Evolutionary conservation across 2,329 filamentous ascomycete species (phyloP).

Genomic region (Talaromyces sp.): DNA sequence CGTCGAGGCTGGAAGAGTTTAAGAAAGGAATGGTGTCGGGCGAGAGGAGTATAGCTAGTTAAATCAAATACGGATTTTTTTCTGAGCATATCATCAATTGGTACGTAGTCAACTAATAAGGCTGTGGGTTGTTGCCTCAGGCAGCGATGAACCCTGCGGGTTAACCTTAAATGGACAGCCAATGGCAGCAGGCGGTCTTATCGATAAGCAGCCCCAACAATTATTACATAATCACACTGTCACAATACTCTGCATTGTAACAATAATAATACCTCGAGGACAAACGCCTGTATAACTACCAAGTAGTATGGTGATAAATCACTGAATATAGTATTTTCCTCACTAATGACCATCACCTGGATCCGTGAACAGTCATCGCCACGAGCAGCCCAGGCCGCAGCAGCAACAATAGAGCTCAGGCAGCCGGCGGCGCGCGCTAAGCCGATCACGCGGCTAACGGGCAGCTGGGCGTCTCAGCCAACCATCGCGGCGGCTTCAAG

Average conservation of each 20-base stretch:
- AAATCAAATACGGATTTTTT: no score
- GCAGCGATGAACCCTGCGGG: not conserved
- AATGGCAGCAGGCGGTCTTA: not conserved
- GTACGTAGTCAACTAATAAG: not conserved
- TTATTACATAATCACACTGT: not conserved
- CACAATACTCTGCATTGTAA: no score
- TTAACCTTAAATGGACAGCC: not conserved
- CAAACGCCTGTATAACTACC: not conserved
- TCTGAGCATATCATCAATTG: not conserved
- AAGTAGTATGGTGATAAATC: not conserved
- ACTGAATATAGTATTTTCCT: not conserved
- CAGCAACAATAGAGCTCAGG: not conserved
- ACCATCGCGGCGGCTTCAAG: conserved; percentile 4
- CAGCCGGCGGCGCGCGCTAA: not conserved
- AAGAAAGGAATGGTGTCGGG: not conserved
- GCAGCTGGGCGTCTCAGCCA: conserved; percentile 1
- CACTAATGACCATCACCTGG: not conserved
- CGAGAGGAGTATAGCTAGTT: not conserved
- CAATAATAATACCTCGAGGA: not conserved
- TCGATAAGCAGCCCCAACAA: not conserved
- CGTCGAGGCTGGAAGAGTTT: not conserved
- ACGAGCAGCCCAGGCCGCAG: not conserved
- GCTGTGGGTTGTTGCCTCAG: not conserved
- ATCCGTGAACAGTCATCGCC: not conserved
- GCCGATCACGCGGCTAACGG: conserved; percentile 1